Evolutionary conservation across 139 green algal genomes (phyloP).

Genomic region (Closterium sp.): DNA sequence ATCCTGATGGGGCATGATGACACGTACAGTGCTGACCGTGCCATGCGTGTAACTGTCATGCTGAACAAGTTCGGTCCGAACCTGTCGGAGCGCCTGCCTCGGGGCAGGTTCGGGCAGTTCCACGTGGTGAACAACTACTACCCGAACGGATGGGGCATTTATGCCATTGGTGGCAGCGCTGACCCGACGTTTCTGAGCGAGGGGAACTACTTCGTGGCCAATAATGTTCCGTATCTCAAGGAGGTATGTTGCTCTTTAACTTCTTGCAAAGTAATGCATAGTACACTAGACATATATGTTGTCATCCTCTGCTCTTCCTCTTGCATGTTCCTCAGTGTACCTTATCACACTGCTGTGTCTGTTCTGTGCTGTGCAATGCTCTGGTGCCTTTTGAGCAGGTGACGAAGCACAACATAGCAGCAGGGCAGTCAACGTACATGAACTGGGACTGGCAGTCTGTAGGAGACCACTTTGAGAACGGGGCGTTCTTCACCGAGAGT

Average conservation of each 20-base stretch:
- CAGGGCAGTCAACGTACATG: neutral
- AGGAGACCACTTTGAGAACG: slow-evolving; percentile 1
- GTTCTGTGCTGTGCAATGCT: neutral
- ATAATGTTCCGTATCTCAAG: neutral
- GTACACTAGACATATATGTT: too few species aligned
- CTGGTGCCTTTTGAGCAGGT: neutral
- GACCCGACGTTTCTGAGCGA: neutral
- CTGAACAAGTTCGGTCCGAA: slow-evolving; percentile 4
- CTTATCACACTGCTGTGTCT: too few species aligned
- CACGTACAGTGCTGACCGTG: neutral
- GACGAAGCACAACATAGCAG: slow-evolving; percentile 9
- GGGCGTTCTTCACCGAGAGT: neutral
- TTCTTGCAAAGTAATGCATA: too few species aligned
- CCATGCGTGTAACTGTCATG: slow-evolving; percentile 3
- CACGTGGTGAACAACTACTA: slow-evolving; percentile 16
- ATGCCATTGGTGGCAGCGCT: neutral
- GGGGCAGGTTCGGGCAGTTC: slow-evolving; percentile 1
- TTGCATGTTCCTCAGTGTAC: too few species aligned
- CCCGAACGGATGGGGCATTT: neutral
- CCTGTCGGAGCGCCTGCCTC: neutral
- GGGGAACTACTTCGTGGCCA: neutral
- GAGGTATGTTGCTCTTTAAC: neutral
- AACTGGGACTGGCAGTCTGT: neutral
- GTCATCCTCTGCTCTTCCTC: too few species aligned
- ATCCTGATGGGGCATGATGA: neutral